Evolutionary conservation across 352 stramenopile species (phyloP).

Genomic region (Phytophthora quininea): DNA sequence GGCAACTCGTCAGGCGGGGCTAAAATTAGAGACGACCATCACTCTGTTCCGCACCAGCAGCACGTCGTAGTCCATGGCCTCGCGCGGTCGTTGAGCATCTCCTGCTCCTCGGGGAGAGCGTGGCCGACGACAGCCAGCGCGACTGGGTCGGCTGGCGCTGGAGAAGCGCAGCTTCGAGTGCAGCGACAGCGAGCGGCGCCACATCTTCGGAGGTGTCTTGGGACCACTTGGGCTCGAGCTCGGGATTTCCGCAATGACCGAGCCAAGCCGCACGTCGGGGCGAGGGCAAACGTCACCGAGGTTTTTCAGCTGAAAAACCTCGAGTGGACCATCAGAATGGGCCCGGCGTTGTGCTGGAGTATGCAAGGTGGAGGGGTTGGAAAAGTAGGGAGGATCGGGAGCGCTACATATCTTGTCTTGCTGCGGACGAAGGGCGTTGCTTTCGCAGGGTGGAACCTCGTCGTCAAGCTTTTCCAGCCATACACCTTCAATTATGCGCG

Average conservation of each 20-base stretch:
- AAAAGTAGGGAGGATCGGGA: too few species aligned
- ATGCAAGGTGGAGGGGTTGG: neutral
- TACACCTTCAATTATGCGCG: slow-evolving; percentile 10
- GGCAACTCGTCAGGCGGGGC: neutral
- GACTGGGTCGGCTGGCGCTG: slow-evolving; percentile 9
- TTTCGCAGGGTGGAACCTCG: neutral
- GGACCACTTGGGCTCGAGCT: slow-evolving; percentile 25
- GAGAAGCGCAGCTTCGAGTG: slow-evolving; percentile 22
- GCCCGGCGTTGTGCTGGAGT: neutral
- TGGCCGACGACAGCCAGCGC: slow-evolving; percentile 45
- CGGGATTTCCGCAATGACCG: slow-evolving; percentile 32
- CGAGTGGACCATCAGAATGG: neutral
- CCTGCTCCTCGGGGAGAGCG: slow-evolving; percentile 68
- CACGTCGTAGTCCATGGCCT: slow-evolving; percentile 99
- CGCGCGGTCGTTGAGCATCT: slow-evolving; percentile 80
- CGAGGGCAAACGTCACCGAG: neutral
- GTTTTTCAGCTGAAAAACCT: neutral
- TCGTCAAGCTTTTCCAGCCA: slow-evolving; percentile 12
- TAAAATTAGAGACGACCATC: slow-evolving; percentile 16
- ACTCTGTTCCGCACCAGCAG: slow-evolving; percentile 89
- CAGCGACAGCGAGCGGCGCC: slow-evolving; percentile 44
- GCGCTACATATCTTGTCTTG: too few species aligned
- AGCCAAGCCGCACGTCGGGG: slow-evolving; percentile 17
- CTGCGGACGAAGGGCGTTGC: neutral
- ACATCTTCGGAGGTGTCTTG: slow-evolving; percentile 34